Conservation (phyloP, 805 yeast species). For the Saturnispora besseyi region DNA sequence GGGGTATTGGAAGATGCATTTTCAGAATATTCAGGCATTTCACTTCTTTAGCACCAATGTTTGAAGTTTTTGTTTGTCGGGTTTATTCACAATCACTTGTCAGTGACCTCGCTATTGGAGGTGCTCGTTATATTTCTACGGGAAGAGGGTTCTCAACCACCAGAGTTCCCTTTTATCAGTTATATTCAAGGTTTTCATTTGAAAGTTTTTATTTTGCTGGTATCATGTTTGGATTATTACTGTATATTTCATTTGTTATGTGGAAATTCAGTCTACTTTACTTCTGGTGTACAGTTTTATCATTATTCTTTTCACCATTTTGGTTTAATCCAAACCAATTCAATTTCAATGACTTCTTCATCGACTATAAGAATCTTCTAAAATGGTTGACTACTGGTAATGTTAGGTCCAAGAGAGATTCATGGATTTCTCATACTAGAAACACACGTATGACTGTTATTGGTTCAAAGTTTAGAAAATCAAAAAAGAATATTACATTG, state of each 20-base stretch:
- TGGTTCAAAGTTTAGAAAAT: slow-evolving; percentile 42
- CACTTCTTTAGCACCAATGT: slow-evolving; percentile 65
- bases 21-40: slow-evolving; percentile 63
- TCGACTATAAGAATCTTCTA: slow-evolving; percentile 25
- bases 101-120: slow-evolving; percentile 34
- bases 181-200: slow-evolving; percentile 61
- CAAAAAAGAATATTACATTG: slow-evolving; percentile 30
- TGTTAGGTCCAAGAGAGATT: too few relatives aligned
- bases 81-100: slow-evolving; percentile 63
- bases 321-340: slow-evolving; percentile 73
- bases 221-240: slow-evolving; percentile 38
- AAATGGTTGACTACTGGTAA: too few relatives aligned
- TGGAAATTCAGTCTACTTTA: slow-evolving; percentile 54
- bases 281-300: slow-evolving; percentile 63
- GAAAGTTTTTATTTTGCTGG: slow-evolving; percentile 61
- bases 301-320: slow-evolving; percentile 62
- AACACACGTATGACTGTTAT: slow-evolving; percentile 44
- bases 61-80: slow-evolving; percentile 77
- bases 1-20: slow-evolving; percentile 69
- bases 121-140: too few relatives aligned
- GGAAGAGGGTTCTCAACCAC: too few relatives aligned
- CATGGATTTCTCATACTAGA: too few relatives aligned
- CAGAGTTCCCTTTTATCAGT: slow-evolving; percentile 41
- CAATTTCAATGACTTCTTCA: slow-evolving; percentile 55
- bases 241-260: slow-evolving; percentile 49